Conservation (phyloP, 1,284 basidiomycete genomes). For the Chalciporus sp. region DNA sequence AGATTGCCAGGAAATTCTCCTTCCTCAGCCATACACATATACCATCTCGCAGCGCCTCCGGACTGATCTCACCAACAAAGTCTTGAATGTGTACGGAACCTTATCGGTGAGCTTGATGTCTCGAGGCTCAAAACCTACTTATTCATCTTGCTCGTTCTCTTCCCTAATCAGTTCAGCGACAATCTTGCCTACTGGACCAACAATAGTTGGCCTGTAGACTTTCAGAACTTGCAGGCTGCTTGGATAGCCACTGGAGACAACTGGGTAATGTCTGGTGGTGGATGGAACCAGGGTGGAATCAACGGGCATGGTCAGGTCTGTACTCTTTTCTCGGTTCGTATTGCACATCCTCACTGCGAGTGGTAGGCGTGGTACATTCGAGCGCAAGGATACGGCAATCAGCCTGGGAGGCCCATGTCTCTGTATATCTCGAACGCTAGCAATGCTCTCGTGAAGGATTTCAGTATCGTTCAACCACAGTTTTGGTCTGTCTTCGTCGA, state of each 20-base stretch:
- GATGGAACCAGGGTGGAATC: neutral
- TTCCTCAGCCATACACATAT: neutral
- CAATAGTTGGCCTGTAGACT: neutral
- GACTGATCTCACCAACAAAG: neutral
- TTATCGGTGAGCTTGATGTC: neutral
- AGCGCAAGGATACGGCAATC: neutral
- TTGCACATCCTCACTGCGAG: too few species aligned
- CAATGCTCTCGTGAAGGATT: neutral
- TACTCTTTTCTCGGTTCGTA: too few species aligned
- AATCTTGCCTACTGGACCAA: neutral
- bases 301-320: neutral
- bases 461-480: neutral
- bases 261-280: neutral
- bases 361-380: neutral
- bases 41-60: neutral
- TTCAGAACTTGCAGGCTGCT: neutral
- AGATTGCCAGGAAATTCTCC: neutral
- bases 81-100: neutral
- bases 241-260: neutral
- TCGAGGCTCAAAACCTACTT: too few species aligned
- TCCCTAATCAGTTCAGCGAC: neutral
- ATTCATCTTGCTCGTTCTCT: too few species aligned
- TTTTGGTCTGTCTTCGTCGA: constrained; percentile 23
- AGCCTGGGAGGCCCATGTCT: neutral
- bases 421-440: neutral